Conservation (phyloP, 257 asterid genomes). For the Mitragyna speciosa region DNA sequence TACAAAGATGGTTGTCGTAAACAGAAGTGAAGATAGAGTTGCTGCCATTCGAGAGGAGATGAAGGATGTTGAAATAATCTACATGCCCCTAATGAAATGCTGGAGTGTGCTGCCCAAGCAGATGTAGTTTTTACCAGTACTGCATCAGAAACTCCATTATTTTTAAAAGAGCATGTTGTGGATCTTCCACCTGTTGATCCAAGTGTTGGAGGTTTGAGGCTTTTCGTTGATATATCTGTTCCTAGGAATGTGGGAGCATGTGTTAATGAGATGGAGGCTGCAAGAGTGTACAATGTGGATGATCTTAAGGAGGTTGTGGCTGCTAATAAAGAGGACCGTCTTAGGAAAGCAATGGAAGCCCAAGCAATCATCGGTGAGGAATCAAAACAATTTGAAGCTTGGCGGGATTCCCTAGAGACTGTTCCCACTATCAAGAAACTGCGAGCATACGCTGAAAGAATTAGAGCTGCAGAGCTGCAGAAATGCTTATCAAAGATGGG, state of each 20-base stretch:
- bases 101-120: slow-evolving; percentile 60
- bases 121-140: slow-evolving; percentile 90
- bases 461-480: slow-evolving; percentile 79
- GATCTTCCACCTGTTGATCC: slow-evolving; percentile 52
- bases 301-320: slow-evolving; percentile 95
- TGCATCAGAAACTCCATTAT: slow-evolving; percentile 70
- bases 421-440: slow-evolving; percentile 94
- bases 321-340: slow-evolving; percentile 85
- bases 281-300: slow-evolving; percentile 85
- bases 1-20: slow-evolving; percentile 80
- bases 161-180: slow-evolving; percentile 56
- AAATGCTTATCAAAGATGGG: slow-evolving; percentile 95
- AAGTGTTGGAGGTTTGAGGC: slow-evolving; percentile 57
- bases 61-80: slow-evolving; percentile 61
- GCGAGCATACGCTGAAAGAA: slow-evolving; percentile 86
- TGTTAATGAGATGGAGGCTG: slow-evolving; percentile 57
- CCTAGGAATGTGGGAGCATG: slow-evolving; percentile 92
- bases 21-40: slow-evolving; percentile 76
- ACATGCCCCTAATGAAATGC: slow-evolving; percentile 68
- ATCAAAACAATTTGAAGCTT: slow-evolving; percentile 82
- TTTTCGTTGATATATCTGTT: slow-evolving; percentile 81
- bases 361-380: slow-evolving; percentile 78
- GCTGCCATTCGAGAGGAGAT: slow-evolving; percentile 74
- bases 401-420: slow-evolving; percentile 90
- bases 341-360: slow-evolving; percentile 93